Conservation (phyloP, 2,329 filamentous ascomycete species). For the Colletotrichum horii region DNA sequence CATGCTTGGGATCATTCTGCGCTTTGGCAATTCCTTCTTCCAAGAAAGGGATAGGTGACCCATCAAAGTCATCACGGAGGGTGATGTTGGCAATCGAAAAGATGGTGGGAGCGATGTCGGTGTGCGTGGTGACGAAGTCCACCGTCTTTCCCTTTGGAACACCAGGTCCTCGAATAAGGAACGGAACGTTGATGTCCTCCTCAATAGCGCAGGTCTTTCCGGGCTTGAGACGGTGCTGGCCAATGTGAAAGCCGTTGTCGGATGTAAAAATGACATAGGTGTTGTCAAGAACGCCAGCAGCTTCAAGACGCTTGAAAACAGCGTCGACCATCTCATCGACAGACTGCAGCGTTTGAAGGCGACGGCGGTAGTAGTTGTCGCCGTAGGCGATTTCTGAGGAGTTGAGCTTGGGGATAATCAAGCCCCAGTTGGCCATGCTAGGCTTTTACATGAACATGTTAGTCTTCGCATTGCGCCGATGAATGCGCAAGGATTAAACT, state of each 20-base stretch:
- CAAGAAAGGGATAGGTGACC: constrained; percentile 53
- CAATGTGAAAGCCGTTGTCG: constrained; percentile 67
- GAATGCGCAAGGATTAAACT: not conserved
- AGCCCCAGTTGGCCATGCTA: constrained; percentile 52
- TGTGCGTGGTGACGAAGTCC: constrained; percentile 61
- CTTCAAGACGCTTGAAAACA: constrained; percentile 45
- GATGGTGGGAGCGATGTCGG: constrained; percentile 68
- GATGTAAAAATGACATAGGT: constrained; percentile 65
- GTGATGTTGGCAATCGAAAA: constrained; percentile 49
- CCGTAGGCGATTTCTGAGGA: constrained; percentile 48
- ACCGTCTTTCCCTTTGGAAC: constrained; percentile 44
- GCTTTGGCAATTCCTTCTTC: constrained; percentile 25
- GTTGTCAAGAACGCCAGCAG: constrained; percentile 65
- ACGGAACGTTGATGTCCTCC: constrained; percentile 63
- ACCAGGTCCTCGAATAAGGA: constrained; percentile 61
- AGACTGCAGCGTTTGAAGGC: constrained; percentile 56
- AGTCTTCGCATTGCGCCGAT: not conserved
- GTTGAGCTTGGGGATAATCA: constrained; percentile 43
- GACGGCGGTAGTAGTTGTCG: constrained; percentile 56
- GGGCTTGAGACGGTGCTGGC: constrained; percentile 62
- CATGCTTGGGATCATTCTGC: constrained; percentile 37
- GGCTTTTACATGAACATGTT: constrained; percentile 25
- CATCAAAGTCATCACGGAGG: constrained; percentile 59
- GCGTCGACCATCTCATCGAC: constrained; percentile 61
- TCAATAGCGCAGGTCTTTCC: constrained; percentile 65